Conservation (phyloP, 148 eudicot genomes). For the Camellia sinensis region DNA sequence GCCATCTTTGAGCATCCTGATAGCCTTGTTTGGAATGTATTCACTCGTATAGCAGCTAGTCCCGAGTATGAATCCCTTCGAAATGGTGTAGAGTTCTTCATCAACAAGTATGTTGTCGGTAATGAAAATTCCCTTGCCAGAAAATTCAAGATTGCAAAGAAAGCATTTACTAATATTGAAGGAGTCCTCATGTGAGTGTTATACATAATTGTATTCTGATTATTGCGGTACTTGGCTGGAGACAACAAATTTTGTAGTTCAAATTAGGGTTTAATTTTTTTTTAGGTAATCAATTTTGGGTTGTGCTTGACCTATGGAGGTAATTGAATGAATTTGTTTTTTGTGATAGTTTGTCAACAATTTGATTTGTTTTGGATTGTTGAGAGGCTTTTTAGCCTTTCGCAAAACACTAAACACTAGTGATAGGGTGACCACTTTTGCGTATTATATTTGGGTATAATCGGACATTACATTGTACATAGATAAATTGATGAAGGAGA, state of each 20-base stretch:
- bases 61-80: slow-evolving; percentile 73
- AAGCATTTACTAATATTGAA: slow-evolving; percentile 73
- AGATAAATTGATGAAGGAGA: too few relatives aligned
- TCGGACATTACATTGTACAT: too few relatives aligned
- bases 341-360: too few relatives aligned
- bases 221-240: neutral
- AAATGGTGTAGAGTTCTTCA: slow-evolving; percentile 67
- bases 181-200: slow-evolving; percentile 54
- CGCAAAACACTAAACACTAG: too few relatives aligned
- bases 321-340: neutral
- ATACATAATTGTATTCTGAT: neutral
- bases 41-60: slow-evolving; percentile 65
- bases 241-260: neutral
- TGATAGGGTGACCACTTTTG: too few relatives aligned
- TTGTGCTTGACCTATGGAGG: neutral
- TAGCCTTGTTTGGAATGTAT: slow-evolving; percentile 69
- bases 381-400: too few relatives aligned
- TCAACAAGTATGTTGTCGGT: slow-evolving; percentile 52
- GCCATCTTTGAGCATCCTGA: slow-evolving; percentile 63
- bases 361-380: too few relatives aligned
- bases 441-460: too few relatives aligned
- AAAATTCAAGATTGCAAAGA: slow-evolving; percentile 68
- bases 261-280: too few relatives aligned
- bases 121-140: slow-evolving; percentile 31
- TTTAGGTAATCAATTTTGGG: neutral